phyloP scores from a whole-genome alignment of 148 eudicot genomes.

The Rhododendron henanense region DNA sequence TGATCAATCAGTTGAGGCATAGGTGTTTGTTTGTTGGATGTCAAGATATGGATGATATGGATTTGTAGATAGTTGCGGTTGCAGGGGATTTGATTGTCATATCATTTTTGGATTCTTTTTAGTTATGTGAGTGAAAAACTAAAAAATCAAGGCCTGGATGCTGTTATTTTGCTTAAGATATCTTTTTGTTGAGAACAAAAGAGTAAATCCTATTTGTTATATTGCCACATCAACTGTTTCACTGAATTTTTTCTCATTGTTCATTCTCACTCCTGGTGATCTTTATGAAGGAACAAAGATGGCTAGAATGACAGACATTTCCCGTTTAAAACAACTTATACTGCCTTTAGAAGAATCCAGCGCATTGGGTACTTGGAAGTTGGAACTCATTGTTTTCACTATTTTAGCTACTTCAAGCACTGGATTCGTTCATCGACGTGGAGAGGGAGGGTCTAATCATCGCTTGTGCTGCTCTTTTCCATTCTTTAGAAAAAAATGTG shows the following conservation, averaged over 20 bases:
- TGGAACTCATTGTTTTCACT: background rate
- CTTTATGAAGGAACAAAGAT: constrained; percentile 90
- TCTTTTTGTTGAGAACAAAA: background rate
- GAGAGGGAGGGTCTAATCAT: constrained; percentile 96
- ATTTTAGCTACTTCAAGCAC: constrained; percentile 56
- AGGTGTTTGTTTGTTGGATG: background rate
- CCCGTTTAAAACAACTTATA: constrained; percentile 61
- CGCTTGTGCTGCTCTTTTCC: constrained; percentile 89
- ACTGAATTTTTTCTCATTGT: background rate
- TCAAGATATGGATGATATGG: background rate
- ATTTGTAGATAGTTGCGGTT: background rate
- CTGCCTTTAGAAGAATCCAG: constrained; percentile 86
- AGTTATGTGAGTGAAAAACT: background rate
- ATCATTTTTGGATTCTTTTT: background rate
- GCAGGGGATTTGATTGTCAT: background rate
- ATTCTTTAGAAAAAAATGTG: constrained; percentile 74
- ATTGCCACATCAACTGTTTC: background rate
- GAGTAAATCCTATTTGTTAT: background rate
- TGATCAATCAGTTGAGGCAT: background rate
- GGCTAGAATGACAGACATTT: constrained; percentile 65
- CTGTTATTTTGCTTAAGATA: background rate
- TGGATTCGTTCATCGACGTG: constrained; percentile 65
- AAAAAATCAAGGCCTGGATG: background rate
- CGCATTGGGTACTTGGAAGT: constrained; percentile 40
- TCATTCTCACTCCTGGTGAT: constrained; percentile 47